Percentiles rank a stretch among this genome's conserved stretches.
phyloP scores from a whole-genome alignment of 225 moss, liverwort and hornwort genomes.

The Physcomitrellopsis africana region DNA sequence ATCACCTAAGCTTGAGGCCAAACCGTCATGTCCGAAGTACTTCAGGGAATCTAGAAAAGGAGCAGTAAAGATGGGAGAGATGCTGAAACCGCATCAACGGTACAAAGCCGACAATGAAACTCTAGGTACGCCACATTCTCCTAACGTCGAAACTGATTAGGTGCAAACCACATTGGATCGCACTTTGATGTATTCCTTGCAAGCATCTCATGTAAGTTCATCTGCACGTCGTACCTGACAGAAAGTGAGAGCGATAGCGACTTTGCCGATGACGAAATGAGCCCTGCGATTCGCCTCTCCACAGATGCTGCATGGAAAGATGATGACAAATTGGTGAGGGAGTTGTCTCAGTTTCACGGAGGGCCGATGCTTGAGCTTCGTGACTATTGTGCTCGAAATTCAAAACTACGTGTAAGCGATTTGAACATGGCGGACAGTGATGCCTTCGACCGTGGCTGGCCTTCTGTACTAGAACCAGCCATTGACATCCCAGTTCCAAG shows the following conservation, averaged over 20 bases:
- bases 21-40: constrained; percentile 26
- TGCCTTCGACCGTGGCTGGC: constrained; percentile 30
- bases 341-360: constrained; percentile 24
- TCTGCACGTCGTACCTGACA: constrained; percentile 24
- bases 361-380: constrained; percentile 24
- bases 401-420: constrained; percentile 34
- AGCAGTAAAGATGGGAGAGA: constrained; percentile 2
- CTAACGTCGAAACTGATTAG: neutral
- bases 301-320: constrained; percentile 5
- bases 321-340: constrained; percentile 21
- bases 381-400: constrained; percentile 32
- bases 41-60: neutral
- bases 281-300: constrained; percentile 31
- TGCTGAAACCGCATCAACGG: constrained; percentile 24
- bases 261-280: constrained; percentile 64
- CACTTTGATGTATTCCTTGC: neutral
- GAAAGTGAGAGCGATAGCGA: constrained; percentile 51
- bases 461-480: constrained; percentile 27
- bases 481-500: constrained; percentile 23
- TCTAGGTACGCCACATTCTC: constrained; percentile 24
- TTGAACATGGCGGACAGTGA: constrained; percentile 28
- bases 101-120: constrained; percentile 35
- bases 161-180: neutral
- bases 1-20: neutral
- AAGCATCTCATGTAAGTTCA: neutral